Evolutionary conservation across 768 basidiomycete species (phyloP).

Genomic region (Collybiopsis confluens): DNA sequence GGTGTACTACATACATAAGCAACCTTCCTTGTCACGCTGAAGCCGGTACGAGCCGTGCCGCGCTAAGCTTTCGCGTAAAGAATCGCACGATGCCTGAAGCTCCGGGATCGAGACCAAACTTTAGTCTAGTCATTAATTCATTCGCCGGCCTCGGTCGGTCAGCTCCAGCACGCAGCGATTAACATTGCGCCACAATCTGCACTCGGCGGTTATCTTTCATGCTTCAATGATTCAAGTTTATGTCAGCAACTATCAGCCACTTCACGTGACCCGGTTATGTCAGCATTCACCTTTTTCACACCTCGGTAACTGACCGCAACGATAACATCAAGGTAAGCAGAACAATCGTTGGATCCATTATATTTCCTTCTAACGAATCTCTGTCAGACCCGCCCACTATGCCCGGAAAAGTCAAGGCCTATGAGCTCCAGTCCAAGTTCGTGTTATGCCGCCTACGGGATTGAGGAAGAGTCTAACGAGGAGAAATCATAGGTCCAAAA

Average conservation of each 20-base stretch:
- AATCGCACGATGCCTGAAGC: too few species aligned
- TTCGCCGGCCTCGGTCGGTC: too few species aligned
- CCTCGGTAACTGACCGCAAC: neutral
- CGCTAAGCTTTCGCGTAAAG: too few species aligned
- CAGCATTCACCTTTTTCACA: neutral
- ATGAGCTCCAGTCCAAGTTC: slow-evolving; percentile 94
- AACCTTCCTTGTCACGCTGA: too few species aligned
- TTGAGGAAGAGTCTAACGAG: slow-evolving; percentile 14
- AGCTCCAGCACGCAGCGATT: too few species aligned
- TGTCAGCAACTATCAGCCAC: neutral
- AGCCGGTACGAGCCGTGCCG: too few species aligned
- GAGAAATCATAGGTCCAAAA: slow-evolving; percentile 80
- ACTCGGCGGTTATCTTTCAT: too few species aligned
- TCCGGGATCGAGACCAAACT: too few species aligned
- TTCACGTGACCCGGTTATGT: neutral
- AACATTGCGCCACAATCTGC: too few species aligned
- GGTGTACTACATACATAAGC: too few species aligned
- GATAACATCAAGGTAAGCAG: slow-evolving; percentile 10
- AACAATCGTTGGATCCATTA: neutral
- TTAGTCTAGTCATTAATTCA: too few species aligned
- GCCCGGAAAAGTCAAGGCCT: slow-evolving; percentile 92
- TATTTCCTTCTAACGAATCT: neutral
- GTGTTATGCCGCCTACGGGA: slow-evolving; percentile 20
- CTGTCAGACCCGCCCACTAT: slow-evolving; percentile 44
- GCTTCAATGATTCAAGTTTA: too few species aligned